Base-by-base conservation (phyloP, 495 filamentous ascomycete genomes). In the Poronia punctata region DNA sequence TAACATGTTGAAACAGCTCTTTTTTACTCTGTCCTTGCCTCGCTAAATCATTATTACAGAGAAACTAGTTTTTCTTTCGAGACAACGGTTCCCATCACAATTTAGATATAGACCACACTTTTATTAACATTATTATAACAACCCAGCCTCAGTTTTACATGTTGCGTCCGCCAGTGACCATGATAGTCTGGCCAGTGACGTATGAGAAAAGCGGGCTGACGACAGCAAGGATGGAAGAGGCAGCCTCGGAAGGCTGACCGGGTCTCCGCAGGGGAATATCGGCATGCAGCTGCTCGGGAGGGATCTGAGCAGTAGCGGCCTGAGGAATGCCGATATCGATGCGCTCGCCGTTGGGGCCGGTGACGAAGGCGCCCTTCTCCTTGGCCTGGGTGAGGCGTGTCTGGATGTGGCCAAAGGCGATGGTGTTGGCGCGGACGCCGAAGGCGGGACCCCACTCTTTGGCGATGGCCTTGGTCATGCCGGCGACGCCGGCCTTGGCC, bases 371-470 rank as follows among this genome's bases (percentile, higher is more conserved):
- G 14, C 86, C 86, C 8, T 71, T 73, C 56, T 92, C 87, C 72
- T 92, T 94, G 23, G 79, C 78, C 3, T 72, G 79, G 1, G 86
- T 93, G 38, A 92, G 62, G 0, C 87, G 71, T 3, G 87, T 94
- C 47, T 72, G 59, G 41, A 92, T 88, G 59, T 76, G 74, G 3
- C 87, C 86, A 45, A 90, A 90, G 25, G 86, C 85, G 41, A 92
- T 67, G 11, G 86, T 86, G 61, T 93, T 93, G 10, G 83, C 78
- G 28, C 87, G 70, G 2, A 94, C 86, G 29, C 86, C 86, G 51
- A 87, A 94, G 15, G 68, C 58, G 0, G 87, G 87, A 24, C 87
- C 87, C 86, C 87, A 93, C 71, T 94, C 87, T 65, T 93, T 93
- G 18, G 87, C 86, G 55, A 93, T 86, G 8, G 84, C 85, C 61